Evolutionary conservation across 345 rosid genomes (phyloP).

Genomic region (Eucalyptus pauciflora): DNA sequence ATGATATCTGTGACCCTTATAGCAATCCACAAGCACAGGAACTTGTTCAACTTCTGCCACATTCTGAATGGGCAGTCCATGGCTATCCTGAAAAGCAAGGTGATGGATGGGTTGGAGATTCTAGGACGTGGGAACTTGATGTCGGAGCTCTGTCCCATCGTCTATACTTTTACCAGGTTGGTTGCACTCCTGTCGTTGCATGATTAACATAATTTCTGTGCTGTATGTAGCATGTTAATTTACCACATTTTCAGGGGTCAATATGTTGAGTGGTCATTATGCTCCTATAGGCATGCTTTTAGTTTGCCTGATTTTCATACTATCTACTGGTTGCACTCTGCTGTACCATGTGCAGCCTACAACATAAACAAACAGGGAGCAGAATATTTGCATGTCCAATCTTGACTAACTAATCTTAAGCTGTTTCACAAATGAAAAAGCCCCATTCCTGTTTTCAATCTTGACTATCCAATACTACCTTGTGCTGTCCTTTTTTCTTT

Average conservation of each 20-base stretch:
- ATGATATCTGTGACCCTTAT: conserved; percentile 35
- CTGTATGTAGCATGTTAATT: background rate
- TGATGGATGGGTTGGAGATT: conserved; percentile 32
- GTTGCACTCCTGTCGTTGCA: background rate
- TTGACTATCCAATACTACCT: background rate
- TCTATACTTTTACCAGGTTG: conserved; percentile 40
- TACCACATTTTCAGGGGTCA: background rate
- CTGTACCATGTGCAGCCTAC: background rate
- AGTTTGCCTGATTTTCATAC: background rate
- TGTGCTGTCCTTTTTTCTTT: background rate
- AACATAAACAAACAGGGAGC: background rate
- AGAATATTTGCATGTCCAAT: background rate
- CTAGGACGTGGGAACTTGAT: conserved; percentile 39
- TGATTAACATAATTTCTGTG: background rate
- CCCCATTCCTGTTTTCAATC: background rate
- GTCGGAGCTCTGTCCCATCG: conserved; percentile 35
- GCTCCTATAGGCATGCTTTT: background rate
- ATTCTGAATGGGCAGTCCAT: conserved; percentile 32
- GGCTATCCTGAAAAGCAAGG: conserved; percentile 38
- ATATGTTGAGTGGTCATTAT: background rate
- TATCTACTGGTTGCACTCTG: background rate
- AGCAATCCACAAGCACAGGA: conserved; percentile 54
- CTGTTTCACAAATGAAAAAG: background rate
- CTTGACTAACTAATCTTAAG: background rate
- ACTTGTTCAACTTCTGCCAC: conserved; percentile 32